These are phyloP conservation scores for Xylariaceae sp. DNA, from an alignment of 2,329 filamentous ascomycete genomes.

Conservation along the genomic window DNA sequence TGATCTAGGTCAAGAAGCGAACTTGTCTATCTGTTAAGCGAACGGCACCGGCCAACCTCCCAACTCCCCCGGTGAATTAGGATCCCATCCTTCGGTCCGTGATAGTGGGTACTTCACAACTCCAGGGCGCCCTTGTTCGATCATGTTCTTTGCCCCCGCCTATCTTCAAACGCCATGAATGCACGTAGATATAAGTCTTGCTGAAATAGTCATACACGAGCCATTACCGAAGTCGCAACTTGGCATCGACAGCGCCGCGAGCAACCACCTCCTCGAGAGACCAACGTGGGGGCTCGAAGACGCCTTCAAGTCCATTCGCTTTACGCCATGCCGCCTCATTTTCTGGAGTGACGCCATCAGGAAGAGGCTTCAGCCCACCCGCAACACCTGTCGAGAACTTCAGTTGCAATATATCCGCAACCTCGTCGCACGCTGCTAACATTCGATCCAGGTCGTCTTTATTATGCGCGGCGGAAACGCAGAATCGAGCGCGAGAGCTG, in stretches of 20 bases:
- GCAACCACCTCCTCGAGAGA: constrained; percentile 80
- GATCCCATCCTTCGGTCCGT: constrained; percentile 32
- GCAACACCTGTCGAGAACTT: constrained; percentile 98
- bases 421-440: constrained; percentile 86
- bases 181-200: constrained; percentile 29
- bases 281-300: constrained; percentile 82
- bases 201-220: constrained; percentile 16
- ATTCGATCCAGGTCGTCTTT: constrained; percentile 97
- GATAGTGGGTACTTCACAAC: constrained; percentile 37
- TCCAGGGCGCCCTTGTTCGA: constrained; percentile 41
- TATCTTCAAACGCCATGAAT: constrained; percentile 38
- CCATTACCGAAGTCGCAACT: constrained; percentile 69
- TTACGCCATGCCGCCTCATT: constrained; percentile 63
- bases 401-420: constrained; percentile 88
- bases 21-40: constrained; percentile 36
- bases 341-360: constrained; percentile 72
- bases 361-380: constrained; percentile 79
- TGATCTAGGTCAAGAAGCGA: constrained; percentile 37
- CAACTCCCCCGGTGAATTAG: constrained; percentile 26
- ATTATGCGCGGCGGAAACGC: constrained; percentile 93
- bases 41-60: constrained; percentile 33
- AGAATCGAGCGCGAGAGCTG: constrained; percentile 93
- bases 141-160: constrained; percentile 29
- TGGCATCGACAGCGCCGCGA: constrained; percentile 76
- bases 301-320: constrained; percentile 46